These are phyloP conservation scores for Boletus vermiculosoides DNA, from an alignment of 768 basidiomycete genomes.

Conservation along the genomic window DNA sequence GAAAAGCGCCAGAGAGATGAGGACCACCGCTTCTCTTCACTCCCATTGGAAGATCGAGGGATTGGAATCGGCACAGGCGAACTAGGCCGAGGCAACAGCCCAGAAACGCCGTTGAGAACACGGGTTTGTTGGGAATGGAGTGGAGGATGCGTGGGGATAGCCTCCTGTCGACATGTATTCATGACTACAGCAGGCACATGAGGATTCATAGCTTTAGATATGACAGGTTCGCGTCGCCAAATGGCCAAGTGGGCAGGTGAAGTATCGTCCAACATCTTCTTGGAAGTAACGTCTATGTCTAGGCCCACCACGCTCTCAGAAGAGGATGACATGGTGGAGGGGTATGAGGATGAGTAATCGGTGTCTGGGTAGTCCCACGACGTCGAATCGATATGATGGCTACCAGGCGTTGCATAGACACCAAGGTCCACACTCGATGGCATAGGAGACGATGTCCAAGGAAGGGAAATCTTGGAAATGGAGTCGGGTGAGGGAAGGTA, in stretches of 20 bases:
- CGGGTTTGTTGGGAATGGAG: constrained; percentile 16
- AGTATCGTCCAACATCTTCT: constrained; percentile 31
- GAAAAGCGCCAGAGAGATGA: constrained; percentile 36
- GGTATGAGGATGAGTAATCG: constrained; percentile 49
- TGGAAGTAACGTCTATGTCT: constrained; percentile 32
- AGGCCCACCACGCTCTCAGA: constrained; percentile 35
- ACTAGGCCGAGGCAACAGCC: constrained; percentile 23
- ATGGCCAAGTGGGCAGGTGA: constrained; percentile 32
- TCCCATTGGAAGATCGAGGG: constrained; percentile 30
- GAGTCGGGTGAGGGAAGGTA: constrained; percentile 49
- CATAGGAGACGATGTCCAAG: constrained; percentile 34
- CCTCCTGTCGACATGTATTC: constrained; percentile 29
- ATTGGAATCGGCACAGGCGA: constrained; percentile 32
- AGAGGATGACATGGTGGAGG: constrained; percentile 42
- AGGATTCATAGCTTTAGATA: constrained; percentile 26
- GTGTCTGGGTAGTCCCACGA: constrained; percentile 47
- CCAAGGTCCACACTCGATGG: constrained; percentile 40
- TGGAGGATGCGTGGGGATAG: constrained; percentile 11
- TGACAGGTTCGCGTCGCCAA: constrained; percentile 32
- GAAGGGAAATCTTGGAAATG: constrained; percentile 36
- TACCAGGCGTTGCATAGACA: constrained; percentile 42
- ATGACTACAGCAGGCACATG: constrained; percentile 26
- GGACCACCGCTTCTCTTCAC: constrained; percentile 35
- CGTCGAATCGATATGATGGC: constrained; percentile 50
- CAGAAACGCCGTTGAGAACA: constrained; percentile 7